These are phyloP conservation scores for Crithidia mellificae DNA, from an alignment of 208 protist genomes.

Conservation along the genomic window DNA sequence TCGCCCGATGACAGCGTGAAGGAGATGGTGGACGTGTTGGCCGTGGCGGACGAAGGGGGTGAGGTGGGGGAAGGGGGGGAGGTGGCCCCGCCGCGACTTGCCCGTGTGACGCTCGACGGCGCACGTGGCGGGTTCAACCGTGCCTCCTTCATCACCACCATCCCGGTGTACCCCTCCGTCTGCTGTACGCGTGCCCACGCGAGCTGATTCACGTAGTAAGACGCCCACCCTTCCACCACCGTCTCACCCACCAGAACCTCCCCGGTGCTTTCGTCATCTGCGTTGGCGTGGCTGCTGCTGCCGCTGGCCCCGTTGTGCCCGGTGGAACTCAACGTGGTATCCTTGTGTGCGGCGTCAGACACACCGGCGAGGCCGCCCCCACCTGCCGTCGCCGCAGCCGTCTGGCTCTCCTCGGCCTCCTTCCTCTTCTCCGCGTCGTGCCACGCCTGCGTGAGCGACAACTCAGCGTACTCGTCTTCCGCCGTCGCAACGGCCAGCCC, in stretches of 20 bases:
- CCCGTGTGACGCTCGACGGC: constrained; percentile 3
- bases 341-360: background rate
- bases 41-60: background rate
- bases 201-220: constrained; percentile 28
- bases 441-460: constrained; percentile 24
- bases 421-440: constrained; percentile 24
- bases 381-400: background rate
- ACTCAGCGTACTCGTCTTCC: constrained; percentile 43
- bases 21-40: constrained; percentile 14
- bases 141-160: constrained; percentile 37
- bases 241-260: constrained; percentile 59
- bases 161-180: constrained; percentile 62
- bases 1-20: constrained; percentile 5
- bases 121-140: constrained; percentile 11
- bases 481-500: constrained; percentile 28
- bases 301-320: background rate
- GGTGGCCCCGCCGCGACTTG: constrained; percentile 10
- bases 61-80: constrained; percentile 6
- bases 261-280: background rate
- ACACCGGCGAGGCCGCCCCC: no score
- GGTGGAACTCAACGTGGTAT: background rate
- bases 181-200: constrained; percentile 36
- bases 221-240: constrained; percentile 54
- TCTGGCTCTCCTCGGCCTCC: constrained; percentile 12
- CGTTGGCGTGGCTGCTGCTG: background rate